Evolutionary conservation across 371 early-diverging fungal species (phyloP).

Genomic region (Catenaria anguillulae): DNA sequence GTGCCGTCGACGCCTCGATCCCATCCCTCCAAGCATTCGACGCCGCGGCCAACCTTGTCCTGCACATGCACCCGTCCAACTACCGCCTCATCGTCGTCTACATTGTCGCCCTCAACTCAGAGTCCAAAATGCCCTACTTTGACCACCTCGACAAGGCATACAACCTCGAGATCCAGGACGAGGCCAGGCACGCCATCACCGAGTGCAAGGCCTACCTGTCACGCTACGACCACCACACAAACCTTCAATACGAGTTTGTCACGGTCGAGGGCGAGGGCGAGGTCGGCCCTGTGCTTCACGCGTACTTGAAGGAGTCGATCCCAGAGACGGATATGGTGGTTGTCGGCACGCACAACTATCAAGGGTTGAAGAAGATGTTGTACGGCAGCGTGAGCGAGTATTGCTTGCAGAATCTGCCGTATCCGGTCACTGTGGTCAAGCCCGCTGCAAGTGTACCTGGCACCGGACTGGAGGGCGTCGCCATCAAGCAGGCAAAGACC

Average conservation of each 20-base stretch:
- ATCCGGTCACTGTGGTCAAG: slow-evolving; percentile 8
- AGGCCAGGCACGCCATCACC: neutral
- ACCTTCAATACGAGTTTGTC: slow-evolving; percentile 7
- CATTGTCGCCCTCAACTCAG: slow-evolving; percentile 1
- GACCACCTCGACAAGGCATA: slow-evolving; percentile 11
- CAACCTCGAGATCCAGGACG: slow-evolving; percentile 8
- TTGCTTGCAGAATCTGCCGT: neutral
- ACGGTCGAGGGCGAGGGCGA: slow-evolving; percentile 9
- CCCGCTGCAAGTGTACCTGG: no score
- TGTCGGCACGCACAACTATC: slow-evolving; percentile 2
- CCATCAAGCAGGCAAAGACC: no score
- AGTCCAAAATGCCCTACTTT: no score
- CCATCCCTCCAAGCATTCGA: slow-evolving; percentile 2
- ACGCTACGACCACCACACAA: neutral
- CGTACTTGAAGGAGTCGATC: neutral
- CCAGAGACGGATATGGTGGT: slow-evolving; percentile 7
- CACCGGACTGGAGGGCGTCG: no score
- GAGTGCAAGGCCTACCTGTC: slow-evolving; percentile 4
- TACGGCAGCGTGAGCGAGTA: slow-evolving; percentile 4
- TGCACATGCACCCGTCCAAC: no score
- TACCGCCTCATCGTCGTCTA: slow-evolving; percentile 4
- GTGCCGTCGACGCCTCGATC: neutral
- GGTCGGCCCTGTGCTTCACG: slow-evolving; percentile 1
- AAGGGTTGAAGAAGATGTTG: slow-evolving; percentile 5
- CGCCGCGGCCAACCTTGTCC: neutral